Base-by-base conservation (phyloP, 2,329 filamentous ascomycete species). In the Eutypa lata region DNA sequence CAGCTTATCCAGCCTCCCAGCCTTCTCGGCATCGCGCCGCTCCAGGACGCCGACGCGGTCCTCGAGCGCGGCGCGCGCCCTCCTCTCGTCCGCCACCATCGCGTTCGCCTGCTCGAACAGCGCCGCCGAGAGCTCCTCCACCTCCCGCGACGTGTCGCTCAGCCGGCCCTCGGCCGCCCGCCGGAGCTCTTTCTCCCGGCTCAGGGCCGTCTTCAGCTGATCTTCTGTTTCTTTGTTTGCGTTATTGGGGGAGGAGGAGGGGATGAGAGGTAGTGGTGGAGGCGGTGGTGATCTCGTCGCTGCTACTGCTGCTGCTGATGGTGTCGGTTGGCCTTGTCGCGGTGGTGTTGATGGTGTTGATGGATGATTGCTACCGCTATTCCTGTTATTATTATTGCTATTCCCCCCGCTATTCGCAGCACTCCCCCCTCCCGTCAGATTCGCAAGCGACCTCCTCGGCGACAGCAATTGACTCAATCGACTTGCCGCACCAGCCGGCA, bases 31-130 rank as follows among this genome's bases (percentile, higher is more conserved):
- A 54, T 93, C 90, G 55, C 89, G 76, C 61, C 77, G 73, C 72
- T 92, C 89, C 21, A 94, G 71, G 62, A 85, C 76, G 53, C 76
- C 80, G 7, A 94, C 80, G 38, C 88, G 75, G 67, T 88, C 84
- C 72, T 91, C 88, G 22, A 94, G 76, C 64, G 79, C 82, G 6
- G 87, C 88, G 53, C 88, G 75, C 33, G 87, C 87, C 52, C 83
- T 80, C 43, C 90, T 76, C 75, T 94, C 90, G 18, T 80, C 77
- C 2, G 90, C 89, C 19, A 94, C 90, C 90, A 94, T 94, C 72
- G 91, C 85, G 68, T 94, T 94, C 49, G 90, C 90, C 73, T 92
- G 86, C 72, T 89, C 85, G 68, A 94, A 94, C 50, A 94, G 73
- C 48, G 80, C 81, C 19, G 82, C 87, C 64, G 82, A 89, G 58